These are phyloP conservation scores for Cyclotella kingstonii DNA, from an alignment of 108 stramenopile species.

Conservation along the genomic window DNA sequence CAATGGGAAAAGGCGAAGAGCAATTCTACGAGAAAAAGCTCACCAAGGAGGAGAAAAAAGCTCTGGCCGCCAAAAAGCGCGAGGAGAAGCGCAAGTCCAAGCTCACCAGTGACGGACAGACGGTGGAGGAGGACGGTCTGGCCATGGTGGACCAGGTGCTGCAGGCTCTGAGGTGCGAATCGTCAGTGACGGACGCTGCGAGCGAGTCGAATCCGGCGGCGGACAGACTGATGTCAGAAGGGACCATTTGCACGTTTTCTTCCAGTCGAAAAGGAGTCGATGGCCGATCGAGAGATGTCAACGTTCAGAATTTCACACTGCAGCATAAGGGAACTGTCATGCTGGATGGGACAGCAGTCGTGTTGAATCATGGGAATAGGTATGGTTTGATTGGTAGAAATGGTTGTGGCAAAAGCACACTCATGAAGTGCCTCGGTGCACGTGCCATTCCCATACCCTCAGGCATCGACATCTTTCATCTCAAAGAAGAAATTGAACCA, in stretches of 20 bases:
- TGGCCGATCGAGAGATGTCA: conserved; percentile 87
- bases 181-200: conserved; percentile 14
- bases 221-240: conserved; percentile 73
- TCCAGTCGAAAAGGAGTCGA: conserved; percentile 74
- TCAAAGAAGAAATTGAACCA: conserved; percentile 95
- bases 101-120: conserved; percentile 40
- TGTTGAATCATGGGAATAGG: conserved; percentile 96
- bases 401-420: conserved; percentile 86
- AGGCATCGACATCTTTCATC: conserved; percentile 94
- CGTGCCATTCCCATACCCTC: conserved; percentile 94
- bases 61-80: conserved; percentile 75
- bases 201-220: conserved; percentile 37
- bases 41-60: conserved; percentile 89
- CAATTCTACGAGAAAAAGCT: conserved; percentile 75
- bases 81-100: conserved; percentile 73
- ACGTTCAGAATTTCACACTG: conserved; percentile 92
- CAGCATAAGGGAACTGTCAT: conserved; percentile 90
- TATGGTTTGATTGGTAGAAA: conserved; percentile 88
- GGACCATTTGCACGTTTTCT: conserved; percentile 83
- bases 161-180: neutral
- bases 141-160: conserved; percentile 24
- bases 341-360: conserved; percentile 90
- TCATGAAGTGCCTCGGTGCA: conserved; percentile 90
- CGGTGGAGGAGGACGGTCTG: conserved; percentile 56
- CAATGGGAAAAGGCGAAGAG: conserved; percentile 86